Base-by-base conservation (phyloP, 371 early-diverging fungal genomes). In the Sporodiniella umbellata region DNA sequence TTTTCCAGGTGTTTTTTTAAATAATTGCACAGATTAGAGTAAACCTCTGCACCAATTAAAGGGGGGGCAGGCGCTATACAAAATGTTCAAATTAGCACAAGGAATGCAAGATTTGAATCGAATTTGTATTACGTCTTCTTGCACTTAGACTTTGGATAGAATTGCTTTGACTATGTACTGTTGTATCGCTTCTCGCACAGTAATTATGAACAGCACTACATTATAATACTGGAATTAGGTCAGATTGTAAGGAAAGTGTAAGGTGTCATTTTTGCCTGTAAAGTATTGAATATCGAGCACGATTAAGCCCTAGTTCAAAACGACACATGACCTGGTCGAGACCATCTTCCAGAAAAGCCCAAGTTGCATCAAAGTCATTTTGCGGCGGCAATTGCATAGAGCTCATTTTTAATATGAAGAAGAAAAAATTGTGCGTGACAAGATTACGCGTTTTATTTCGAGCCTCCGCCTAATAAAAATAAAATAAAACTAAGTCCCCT, bases 1-100 rank as follows among this genome's bases (percentile, higher is more conserved):
- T 59, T 73, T 19, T 64, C 68, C 48, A 95, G 76, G 62, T 90
- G 91, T 51, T 68, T 69, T 54, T 86, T 74, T 17, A 94, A 74
- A 68, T 90, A 88, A 17, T 78, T 73, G 52, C 84, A 85, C 50
- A 95, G 71, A 40, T 82, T 68, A 21, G 64, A 66, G 68, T 95
- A 95, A 42, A 95, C 77, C 49, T 93, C 90, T n/a, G 86, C 84
- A 33, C 95, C 95, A 59, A 87, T 90, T 38, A 90, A 62, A 38
- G 86, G 86, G 4, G 92, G 90, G 21, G 89, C 88, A 53, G 73
- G 55, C 51, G 57, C n/a, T 26, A 39, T 54, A 48, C 45, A 19
- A 33, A 26, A 1, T 19, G 8, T 18, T 28, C 30, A 40, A 3
- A 30, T 18, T 19, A 49, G 11, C 28, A 25, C n/a, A 49, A 18